Base-by-base conservation (phyloP, 1,284 basidiomycete genomes). In the Apiotrichum domesticum region DNA sequence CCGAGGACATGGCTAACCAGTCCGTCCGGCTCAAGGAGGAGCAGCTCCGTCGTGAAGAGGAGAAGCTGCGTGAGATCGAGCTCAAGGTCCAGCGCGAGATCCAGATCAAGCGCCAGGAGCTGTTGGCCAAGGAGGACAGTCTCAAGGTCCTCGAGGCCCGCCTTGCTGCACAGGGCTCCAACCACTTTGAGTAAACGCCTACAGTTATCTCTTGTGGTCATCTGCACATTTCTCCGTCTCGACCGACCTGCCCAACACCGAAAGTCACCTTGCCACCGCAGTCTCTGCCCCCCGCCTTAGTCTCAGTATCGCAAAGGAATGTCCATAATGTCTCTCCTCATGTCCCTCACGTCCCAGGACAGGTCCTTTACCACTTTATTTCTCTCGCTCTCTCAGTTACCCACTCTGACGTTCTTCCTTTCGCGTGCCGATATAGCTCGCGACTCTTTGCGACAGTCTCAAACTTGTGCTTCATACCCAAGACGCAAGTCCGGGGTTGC, bases 71-170 rank as follows among this genome's bases (percentile, higher is more conserved):
- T 67, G 96, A 98, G 80, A 93, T 98, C 75, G 96, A 99, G 76
- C 84, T 98, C 77, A 93, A 92, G 76, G 93, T 98, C 41, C 95
- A 98, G 78, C 86, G 96, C 60, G 96, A 99, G 82, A 95, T 99
- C 79, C 91, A 91, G 78, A 90, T 98, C 82, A 97, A 97, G 83
- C 83, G 94, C 71, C 96, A 98, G 77, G 95, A 98, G 76, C 79
- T 99, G 63, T 78, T 93, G 70, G 90, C 91, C 49, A 95, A 94
- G 77, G 91, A 94, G 75, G 91, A 94, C 77, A 73, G 69, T 49
- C 63, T 78, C 59, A 76, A 74, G 63, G 72, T 75, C 42, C 70
- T 78, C 56, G 77, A 78, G 59, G 70, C 71, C n/a, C 67, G 77
- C 57, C 61, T 78, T 35, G 60, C 60, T 33, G 57, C 57, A 9